Conservation (phyloP, 345 rosid genomes). For the Citrus sinensis region DNA sequence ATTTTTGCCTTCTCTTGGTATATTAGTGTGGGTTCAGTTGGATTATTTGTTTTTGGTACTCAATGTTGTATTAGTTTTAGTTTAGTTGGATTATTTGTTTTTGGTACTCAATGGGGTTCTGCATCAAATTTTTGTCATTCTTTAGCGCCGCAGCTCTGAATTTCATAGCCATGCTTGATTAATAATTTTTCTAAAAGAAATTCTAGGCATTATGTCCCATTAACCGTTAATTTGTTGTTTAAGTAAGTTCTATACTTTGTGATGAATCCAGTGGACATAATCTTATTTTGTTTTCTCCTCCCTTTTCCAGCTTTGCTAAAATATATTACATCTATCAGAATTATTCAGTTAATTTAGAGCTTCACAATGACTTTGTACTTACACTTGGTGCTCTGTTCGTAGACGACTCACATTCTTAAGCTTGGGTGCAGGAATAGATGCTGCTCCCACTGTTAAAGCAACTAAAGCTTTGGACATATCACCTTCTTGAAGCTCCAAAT, state of each 20-base stretch:
- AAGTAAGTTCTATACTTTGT: neutral
- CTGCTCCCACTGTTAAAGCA: constrained; percentile 68
- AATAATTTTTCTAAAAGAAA: neutral
- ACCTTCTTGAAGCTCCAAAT: constrained; percentile 61
- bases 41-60: neutral
- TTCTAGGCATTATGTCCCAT: neutral
- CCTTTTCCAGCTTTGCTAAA: neutral
- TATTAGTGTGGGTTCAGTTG: neutral
- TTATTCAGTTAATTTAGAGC: neutral
- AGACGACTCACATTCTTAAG: constrained; percentile 80
- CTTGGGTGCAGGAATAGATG: constrained; percentile 78
- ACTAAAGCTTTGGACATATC: constrained; percentile 77
- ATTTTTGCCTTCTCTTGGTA: neutral
- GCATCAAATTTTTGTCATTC: neutral
- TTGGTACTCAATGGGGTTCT: neutral
- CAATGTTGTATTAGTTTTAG: neutral
- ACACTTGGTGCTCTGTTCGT: constrained; percentile 95
- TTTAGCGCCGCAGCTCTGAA: neutral
- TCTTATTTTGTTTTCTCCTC: neutral
- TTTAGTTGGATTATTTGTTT: neutral
- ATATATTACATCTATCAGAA: neutral
- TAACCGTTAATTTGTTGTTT: neutral
- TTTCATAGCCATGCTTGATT: neutral
- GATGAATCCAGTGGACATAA: neutral
- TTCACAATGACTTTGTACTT: constrained; percentile 29